phyloP scores from a whole-genome alignment of 225 moss, liverwort and hornwort species.

The Rhytidiadelphus loreus region DNA sequence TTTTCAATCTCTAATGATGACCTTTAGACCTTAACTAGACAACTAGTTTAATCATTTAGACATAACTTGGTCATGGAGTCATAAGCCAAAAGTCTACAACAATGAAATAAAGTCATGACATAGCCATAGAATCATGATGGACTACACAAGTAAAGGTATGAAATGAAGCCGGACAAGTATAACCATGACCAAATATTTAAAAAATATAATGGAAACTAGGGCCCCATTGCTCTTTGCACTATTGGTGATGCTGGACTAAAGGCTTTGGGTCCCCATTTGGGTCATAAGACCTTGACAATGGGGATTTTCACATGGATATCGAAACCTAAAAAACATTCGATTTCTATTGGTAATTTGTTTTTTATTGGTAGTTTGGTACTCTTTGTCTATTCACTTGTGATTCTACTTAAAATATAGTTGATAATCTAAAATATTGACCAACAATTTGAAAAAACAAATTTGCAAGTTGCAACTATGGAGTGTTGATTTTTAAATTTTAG shows the following conservation, averaged over 20 bases:
- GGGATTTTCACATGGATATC: background rate
- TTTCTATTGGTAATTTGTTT: background rate
- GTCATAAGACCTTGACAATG: fast-evolving
- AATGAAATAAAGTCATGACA: fast-evolving
- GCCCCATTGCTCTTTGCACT: fast-evolving
- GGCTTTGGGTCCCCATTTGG: background rate
- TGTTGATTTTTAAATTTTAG: background rate
- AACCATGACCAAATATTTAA: background rate
- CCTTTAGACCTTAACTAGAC: fast-evolving
- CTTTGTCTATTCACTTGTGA: background rate
- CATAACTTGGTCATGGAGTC: fast-evolving
- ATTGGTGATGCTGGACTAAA: fast-evolving
- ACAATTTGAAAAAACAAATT: background rate
- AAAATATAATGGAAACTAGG: background rate
- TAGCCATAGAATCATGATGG: background rate
- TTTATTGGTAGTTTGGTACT: no score
- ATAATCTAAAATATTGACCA: background rate
- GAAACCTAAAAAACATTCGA: fast-evolving
- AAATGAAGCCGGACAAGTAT: background rate
- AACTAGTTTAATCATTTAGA: background rate
- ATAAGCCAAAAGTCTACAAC: no score
- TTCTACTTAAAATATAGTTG: background rate
- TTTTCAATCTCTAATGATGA: background rate
- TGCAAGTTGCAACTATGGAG: fast-evolving
- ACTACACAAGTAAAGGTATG: background rate